Conservation (phyloP, 768 basidiomycete genomes). For the Amanita thiersii region DNA sequence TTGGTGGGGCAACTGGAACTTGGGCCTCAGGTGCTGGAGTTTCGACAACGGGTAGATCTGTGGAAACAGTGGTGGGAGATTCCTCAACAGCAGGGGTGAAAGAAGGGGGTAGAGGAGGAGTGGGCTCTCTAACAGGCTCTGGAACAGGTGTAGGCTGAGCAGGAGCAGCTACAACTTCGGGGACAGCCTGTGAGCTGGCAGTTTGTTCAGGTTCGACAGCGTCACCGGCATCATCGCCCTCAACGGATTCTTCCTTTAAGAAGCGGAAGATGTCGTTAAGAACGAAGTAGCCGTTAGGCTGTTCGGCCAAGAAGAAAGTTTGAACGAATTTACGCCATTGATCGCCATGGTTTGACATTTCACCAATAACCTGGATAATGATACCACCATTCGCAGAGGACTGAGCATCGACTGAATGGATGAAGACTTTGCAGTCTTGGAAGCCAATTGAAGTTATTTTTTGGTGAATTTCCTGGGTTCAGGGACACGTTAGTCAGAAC, state of each 20-base stretch:
- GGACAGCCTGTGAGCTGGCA: constrained; percentile 23
- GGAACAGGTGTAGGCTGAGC: constrained; percentile 27
- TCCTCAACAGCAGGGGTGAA: constrained; percentile 35
- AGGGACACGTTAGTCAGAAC: constrained; percentile 5
- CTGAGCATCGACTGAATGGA: constrained; percentile 97
- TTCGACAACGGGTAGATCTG: constrained; percentile 27
- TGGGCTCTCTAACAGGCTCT: constrained; percentile 20
- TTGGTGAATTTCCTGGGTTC: constrained; percentile 84
- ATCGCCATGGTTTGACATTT: constrained; percentile 90
- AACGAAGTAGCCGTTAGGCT: constrained; percentile 98
- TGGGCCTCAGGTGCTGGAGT: constrained; percentile 31
- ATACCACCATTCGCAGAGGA: constrained; percentile 92
- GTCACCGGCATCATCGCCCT: constrained; percentile 61
- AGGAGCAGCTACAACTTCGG: constrained; percentile 17
- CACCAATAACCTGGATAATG: constrained; percentile 98
- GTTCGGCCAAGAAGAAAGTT: constrained; percentile 99
- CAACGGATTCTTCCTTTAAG: constrained; percentile 90
- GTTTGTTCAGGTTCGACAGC: constrained; percentile 30
- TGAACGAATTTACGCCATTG: constrained; percentile 99
- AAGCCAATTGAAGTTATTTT: constrained; percentile 93
- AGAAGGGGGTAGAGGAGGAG: constrained; percentile 25
- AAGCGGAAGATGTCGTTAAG: constrained; percentile 99
- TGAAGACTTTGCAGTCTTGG: constrained; percentile 97
- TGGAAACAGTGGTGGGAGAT: constrained; percentile 22
- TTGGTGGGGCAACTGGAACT: constrained; percentile 21